A percentile compares a stretch with the other conserved stretches of the same genome.
Evolutionary conservation across 2,329 filamentous ascomycete species (phyloP).

Genomic region (Aspergillus caelatus): DNA sequence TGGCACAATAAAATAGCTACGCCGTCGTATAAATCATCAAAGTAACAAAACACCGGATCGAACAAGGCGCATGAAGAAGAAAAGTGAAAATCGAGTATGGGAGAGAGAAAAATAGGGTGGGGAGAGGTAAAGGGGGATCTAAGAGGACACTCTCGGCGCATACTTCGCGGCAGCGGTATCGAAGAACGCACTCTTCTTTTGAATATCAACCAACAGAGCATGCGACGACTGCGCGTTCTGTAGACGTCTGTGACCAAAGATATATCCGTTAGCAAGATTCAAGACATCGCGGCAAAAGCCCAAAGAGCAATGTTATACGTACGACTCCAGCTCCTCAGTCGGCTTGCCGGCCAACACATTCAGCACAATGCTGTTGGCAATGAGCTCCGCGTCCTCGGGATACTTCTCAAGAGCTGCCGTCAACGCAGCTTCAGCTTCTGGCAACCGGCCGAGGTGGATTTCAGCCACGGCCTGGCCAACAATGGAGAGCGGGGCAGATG

Average conservation of each 20-base stretch:
- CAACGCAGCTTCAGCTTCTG: conserved; percentile 86
- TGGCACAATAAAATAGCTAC: conserved; percentile 17
- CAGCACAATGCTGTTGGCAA: conserved; percentile 82
- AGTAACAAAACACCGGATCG: conserved; percentile 15
- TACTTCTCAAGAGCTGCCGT: conserved; percentile 78
- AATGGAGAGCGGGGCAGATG: conserved; percentile 73
- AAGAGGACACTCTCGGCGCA: conserved; percentile 69
- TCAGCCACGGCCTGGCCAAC: conserved; percentile 90
- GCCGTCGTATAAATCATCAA: conserved; percentile 25
- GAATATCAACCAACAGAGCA: conserved; percentile 70
- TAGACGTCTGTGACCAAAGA: conserved; percentile 37
- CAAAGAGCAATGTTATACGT: conserved; percentile 36
- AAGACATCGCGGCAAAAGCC: background rate
- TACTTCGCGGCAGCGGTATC: conserved; percentile 86
- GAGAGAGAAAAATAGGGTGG: conserved; percentile 6
- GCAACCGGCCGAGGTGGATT: conserved; percentile 82
- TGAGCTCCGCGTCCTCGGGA: conserved; percentile 69
- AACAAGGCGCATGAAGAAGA: conserved; percentile 15
- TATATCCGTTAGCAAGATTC: conserved; percentile 22
- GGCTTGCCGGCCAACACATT: conserved; percentile 77
- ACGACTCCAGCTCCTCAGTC: conserved; percentile 63
- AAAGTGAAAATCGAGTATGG: background rate
- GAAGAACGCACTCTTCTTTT: conserved; percentile 85
- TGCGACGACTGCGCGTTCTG: conserved; percentile 66
- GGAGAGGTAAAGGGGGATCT: conserved; percentile 13